Percentiles rank a stretch among this genome's conserved stretches.
These are phyloP conservation scores for Mycogone perniciosa DNA, from an alignment of 2,329 filamentous ascomycete genomes.

Conservation along the genomic window DNA sequence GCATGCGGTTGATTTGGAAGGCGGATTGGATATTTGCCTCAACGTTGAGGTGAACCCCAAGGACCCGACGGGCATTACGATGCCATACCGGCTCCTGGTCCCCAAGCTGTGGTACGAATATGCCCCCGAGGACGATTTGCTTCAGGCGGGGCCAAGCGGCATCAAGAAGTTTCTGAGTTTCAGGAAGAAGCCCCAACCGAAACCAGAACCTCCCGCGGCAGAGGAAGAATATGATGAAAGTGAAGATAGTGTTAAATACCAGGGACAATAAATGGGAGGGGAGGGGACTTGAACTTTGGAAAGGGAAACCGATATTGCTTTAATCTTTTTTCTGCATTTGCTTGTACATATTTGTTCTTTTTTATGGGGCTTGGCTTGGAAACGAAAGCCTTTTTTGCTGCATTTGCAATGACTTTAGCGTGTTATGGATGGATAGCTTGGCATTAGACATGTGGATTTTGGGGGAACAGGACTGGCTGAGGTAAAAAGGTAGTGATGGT, in stretches of 20 bases:
- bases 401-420: neutral
- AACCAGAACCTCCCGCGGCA: slow-evolving; percentile 17
- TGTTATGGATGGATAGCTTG: neutral
- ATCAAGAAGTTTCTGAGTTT: slow-evolving; percentile 43
- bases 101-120: slow-evolving; percentile 65
- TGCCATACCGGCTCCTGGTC: slow-evolving; percentile 79
- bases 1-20: slow-evolving; percentile 67
- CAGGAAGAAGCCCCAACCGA: slow-evolving; percentile 28
- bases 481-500: no score
- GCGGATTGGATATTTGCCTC: slow-evolving; percentile 77
- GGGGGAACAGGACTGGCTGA: no score
- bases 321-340: neutral
- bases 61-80: slow-evolving; percentile 82
- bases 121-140: slow-evolving; percentile 34
- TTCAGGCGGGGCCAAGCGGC: slow-evolving; percentile 26
- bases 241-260: slow-evolving; percentile 16
- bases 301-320: no score
- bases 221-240: slow-evolving; percentile 21
- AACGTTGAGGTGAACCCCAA: slow-evolving; percentile 83
- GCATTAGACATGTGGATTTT: no score
- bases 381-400: neutral
- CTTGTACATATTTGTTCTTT: neutral
- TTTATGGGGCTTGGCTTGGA: no score
- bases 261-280: slow-evolving; percentile 8
- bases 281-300: neutral